phyloP scores from a whole-genome alignment of 2,329 filamentous ascomycete species.

The Lizonia empirigonia region DNA sequence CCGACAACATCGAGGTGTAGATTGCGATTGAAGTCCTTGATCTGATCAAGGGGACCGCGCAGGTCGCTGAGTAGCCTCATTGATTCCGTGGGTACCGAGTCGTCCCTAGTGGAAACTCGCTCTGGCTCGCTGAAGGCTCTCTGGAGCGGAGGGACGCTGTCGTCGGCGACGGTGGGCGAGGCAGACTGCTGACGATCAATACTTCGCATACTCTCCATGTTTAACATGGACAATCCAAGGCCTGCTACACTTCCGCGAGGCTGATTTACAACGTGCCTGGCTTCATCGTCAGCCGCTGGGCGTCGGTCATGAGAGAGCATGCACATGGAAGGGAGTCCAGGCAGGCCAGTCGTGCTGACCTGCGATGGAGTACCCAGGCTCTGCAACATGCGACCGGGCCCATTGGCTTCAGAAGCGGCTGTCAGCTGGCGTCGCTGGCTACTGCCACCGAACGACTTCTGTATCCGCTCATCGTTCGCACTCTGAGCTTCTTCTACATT shows the following conservation, averaged over 20 bases:
- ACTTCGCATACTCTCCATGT: slow-evolving; percentile 28
- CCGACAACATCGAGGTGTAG: slow-evolving; percentile 40
- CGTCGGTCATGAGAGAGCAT: slow-evolving; percentile 44
- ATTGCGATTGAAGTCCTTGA: slow-evolving; percentile 39
- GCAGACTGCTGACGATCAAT: slow-evolving; percentile 39
- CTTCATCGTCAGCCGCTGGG: slow-evolving; percentile 31
- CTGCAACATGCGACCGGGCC: slow-evolving; percentile 26
- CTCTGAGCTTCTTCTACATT: slow-evolving; percentile 17
- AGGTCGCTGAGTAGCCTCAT: slow-evolving; percentile 21
- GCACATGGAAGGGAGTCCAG: slow-evolving; percentile 47
- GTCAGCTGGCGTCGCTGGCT: slow-evolving; percentile 23
- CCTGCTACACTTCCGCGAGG: slow-evolving; percentile 34
- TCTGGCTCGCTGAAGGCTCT: slow-evolving; percentile 26
- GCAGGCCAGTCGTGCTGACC: slow-evolving; percentile 41
- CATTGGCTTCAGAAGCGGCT: slow-evolving; percentile 27
- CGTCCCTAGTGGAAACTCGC: slow-evolving; percentile 24
- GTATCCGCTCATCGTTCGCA: slow-evolving; percentile 16
- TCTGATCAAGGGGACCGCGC: slow-evolving; percentile 31
- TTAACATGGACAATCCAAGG: slow-evolving; percentile 43
- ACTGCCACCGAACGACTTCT: slow-evolving; percentile 14
- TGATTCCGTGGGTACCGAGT: slow-evolving; percentile 27
- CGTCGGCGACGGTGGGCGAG: slow-evolving; percentile 39
- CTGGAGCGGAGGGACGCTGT: slow-evolving; percentile 22
- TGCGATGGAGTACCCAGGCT: slow-evolving; percentile 36
- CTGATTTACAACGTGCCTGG: slow-evolving; percentile 28